Evolutionary conservation across 352 stramenopile genomes (phyloP), one percentile per base, ranked within the genome.

Genomic region (Phytophthora rubi): DNA sequence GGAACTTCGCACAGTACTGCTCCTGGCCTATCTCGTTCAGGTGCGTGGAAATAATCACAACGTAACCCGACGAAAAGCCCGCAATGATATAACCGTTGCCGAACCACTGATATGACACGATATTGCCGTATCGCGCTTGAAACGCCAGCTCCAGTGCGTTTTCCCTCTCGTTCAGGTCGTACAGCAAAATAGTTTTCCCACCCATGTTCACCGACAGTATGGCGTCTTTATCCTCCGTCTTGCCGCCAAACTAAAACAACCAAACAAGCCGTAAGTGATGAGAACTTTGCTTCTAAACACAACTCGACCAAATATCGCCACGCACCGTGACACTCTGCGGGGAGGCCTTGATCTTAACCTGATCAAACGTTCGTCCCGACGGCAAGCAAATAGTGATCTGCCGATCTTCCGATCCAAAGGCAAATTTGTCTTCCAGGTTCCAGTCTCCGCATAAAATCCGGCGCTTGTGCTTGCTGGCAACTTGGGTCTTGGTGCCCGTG

Each of bases 71-170:
- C 16, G 86, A 94, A 68, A 98, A 98, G 3, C 91, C 94, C 1
- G 95, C 83, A 48, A 98, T 86, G 62, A 98, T 87, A 69, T 95
- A 95, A 15, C 86, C 85, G 52, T 97, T 93, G 32, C 88, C 90
- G 65, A 98, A 97, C 91, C 90, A 98, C 59, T 90, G 66, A 65
- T 98, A 96, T 53, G 81, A 73, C 48, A 98, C 83, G 63, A 98
- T 93, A 67, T 79, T 93, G 39, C 91, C 94, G 68, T 98, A 98
- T 62, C 87, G 82, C 28, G 82, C 71, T 62, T 97, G 87, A 73
- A 98, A 98, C 16, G 90, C 90, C 13, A 98, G 79, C 76, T 98
- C 92, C 21, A 97, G 65, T 4, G 92, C 92, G 53, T 97, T 96
- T 70, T 97, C 91, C 26, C 87, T 80, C 61, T 97, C 89, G 61